Conservation (phyloP, 768 basidiomycete genomes). For the Lactarius pseudohatsudake region DNA sequence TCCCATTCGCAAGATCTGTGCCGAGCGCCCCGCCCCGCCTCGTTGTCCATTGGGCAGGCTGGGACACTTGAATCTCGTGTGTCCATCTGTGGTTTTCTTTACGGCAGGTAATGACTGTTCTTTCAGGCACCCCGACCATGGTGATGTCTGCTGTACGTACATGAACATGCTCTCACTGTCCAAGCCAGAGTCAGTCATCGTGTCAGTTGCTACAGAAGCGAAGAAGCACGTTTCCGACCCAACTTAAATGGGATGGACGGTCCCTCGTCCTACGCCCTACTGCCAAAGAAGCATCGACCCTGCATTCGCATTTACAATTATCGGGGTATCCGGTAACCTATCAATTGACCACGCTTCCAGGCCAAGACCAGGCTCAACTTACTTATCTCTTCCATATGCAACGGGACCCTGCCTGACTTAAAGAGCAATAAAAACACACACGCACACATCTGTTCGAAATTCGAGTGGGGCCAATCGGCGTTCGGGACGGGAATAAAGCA, state of each 20-base stretch:
- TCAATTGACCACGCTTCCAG: not conserved
- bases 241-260: not conserved
- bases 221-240: not conserved
- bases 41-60: not conserved
- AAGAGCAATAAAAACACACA: not conserved
- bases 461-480: slow-evolving; percentile 1
- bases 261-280: not conserved
- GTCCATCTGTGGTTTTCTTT: slow-evolving; percentile 10
- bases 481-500: not conserved
- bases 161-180: too few relatives aligned
- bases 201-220: not conserved
- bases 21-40: slow-evolving; percentile 9
- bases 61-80: slow-evolving; percentile 11
- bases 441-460: not conserved
- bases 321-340: not conserved
- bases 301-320: not conserved
- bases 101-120: slow-evolving; percentile 1
- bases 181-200: too few relatives aligned
- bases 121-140: slow-evolving; percentile 5
- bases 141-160: not conserved
- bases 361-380: too few relatives aligned
- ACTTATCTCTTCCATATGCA: too few relatives aligned
- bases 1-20: not conserved
- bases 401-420: not conserved
- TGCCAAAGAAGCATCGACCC: not conserved